These are phyloP conservation scores for Xylariaceae sp. DNA, from an alignment of 2,329 filamentous ascomycete genomes.

Conservation along the genomic window DNA sequence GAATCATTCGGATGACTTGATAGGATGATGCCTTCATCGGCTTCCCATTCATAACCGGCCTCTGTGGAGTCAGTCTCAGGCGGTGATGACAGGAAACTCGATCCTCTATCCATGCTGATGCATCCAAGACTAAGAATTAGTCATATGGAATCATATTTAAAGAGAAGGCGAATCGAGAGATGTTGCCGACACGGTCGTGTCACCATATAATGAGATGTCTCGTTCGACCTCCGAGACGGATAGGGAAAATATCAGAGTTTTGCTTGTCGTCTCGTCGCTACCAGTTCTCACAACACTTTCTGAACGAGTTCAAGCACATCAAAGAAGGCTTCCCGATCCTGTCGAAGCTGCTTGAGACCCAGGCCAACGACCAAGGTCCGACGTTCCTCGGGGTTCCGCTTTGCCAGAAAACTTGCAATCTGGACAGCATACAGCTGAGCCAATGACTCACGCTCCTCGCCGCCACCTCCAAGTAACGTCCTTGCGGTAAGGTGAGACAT, in stretches of 20 bases:
- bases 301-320: conserved; percentile 60
- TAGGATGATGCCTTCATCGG: conserved; percentile 43
- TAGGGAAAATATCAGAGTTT: not conserved
- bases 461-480: conserved; percentile 79
- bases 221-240: not conserved
- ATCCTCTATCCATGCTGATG: not conserved
- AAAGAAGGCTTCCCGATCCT: conserved; percentile 54
- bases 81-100: conserved; percentile 37
- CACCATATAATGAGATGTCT: not conserved
- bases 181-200: conserved; percentile 24
- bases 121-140: conserved; percentile 24
- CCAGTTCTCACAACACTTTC: conserved; percentile 43
- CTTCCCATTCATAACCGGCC: conserved; percentile 40
- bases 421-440: conserved; percentile 88
- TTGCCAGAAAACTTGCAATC: conserved; percentile 72
- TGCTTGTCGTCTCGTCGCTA: not conserved
- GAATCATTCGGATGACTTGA: conserved; percentile 25
- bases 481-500: conserved; percentile 78
- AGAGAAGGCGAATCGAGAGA: conserved; percentile 16
- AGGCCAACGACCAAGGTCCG: conserved; percentile 59
- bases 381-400: conserved; percentile 60
- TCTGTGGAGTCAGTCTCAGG: conserved; percentile 49
- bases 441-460: conserved; percentile 70
- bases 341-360: conserved; percentile 48
- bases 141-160: conserved; percentile 32